Evolutionary conservation across 805 yeast species (phyloP), one percentile per base, ranked within the genome.

Genomic region (Saccharomycopsis guyanensis): DNA sequence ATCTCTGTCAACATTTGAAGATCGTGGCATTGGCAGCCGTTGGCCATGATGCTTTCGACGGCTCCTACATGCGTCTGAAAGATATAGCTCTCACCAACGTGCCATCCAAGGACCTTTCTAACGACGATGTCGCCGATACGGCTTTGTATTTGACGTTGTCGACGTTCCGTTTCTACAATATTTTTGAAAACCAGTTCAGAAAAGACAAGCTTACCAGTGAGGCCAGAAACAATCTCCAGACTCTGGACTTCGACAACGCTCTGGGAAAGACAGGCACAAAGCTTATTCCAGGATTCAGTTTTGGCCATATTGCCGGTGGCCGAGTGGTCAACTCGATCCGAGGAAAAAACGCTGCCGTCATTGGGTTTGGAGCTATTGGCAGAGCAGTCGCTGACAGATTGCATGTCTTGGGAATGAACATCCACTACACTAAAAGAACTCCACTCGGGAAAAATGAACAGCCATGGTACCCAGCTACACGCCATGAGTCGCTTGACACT

Each of bases 351-450:
- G 80, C 66, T 35, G 74, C 76, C 23, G 69, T 80, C 27, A 62
- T 79, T 1, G 86, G 86, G 0, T 68, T 79, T 54, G 86, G 86
- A 2, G 66, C 71, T 33, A 78, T 80, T 47, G 86, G 86, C 1
- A 66, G 68, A 51, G 71, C 69, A 20, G 69, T 78, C 38, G 85
- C 75, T 1, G 54, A 54, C 45, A 70, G 78, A 54, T 64, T 77
- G 53, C 46, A 65, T 38, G 72, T 69, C 6, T 56, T 80, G 35
- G 83, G 82, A 1, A 77, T 80, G 84, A 61, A 73, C 39, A 65
- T 80, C 23, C 73, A 68, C 47, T 80, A 80, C 55, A 66, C 75
- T 42, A 77, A 76, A 53, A 65, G 83, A 55, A 65, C 58, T 3
- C 63, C 61, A 41, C 58, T 70, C 27, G 52, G 62, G 2, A 54